Base-by-base conservation (phyloP, 1,139 yeast species). In the Yamadazyma atmosphaerica region DNA sequence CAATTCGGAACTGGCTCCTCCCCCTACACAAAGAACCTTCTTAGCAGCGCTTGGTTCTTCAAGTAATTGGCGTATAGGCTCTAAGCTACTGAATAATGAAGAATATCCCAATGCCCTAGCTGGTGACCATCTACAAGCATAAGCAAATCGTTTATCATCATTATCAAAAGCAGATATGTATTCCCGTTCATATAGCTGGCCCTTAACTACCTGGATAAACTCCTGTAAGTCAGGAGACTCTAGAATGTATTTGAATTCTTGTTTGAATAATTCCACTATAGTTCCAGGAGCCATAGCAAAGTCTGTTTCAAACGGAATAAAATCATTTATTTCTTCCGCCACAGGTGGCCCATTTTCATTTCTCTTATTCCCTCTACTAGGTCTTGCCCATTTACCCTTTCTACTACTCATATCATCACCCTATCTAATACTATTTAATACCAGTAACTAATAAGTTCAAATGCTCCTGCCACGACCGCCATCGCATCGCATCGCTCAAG, bases 1-100 rank as follows among this genome's bases (percentile, higher is more conserved):
- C 16, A 87, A 61, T 55, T 88, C 96, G 1, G 90, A 86, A 2
- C 90, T 86, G 0, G 96, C 96, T 16, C 96, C 96, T 14, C 95
- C 96, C 11, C 96, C 96, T 32, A 88, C 72, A 50, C 84, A 78
- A 28, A 87, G 57, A 0, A 81, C 77, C 8, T 71, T 64, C 15
- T 62, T 60, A 3, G 50, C 39, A 5, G 43, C 37, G 2, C 60
- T 60, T 4, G 64, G 61, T 30, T 65, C 64, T 24, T 51, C 49
- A 13, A 79, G 52, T 8, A 73, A 42, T 3, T 63, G 60, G 19
- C 60, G 59, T 4, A 82, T 58, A 1, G 74, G 72, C 6, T 55
- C 58, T 27, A 82, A 61, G 13, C 74, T 63, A 2, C 79, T 67
- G 52, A 86, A 81, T 22, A 87, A 65, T 1, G 89, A 77, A 3